Evolutionary conservation across 2,329 filamentous ascomycete genomes (phyloP).

Genomic region (Onygena corvina): DNA sequence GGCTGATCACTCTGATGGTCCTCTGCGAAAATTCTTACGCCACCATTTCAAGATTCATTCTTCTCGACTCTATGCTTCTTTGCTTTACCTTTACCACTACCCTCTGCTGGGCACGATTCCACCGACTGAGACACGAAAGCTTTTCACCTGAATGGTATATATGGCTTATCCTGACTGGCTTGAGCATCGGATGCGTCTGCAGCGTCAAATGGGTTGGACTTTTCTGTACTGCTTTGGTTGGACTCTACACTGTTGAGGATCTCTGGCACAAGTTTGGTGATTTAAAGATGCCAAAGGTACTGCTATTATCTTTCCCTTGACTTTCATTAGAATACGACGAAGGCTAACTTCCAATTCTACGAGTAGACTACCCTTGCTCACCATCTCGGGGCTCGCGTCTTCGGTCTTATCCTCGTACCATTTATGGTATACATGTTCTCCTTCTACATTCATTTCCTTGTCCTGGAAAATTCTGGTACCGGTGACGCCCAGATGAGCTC

Average conservation of each 20-base stretch:
- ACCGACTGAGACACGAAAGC: slow-evolving; percentile 70
- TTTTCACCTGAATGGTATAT: slow-evolving; percentile 88
- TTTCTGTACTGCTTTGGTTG: slow-evolving; percentile 89
- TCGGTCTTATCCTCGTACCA: slow-evolving; percentile 80
- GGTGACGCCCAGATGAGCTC: slow-evolving; percentile 99
- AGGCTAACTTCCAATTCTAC: neutral
- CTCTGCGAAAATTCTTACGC: slow-evolving; percentile 99
- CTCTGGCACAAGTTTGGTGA: slow-evolving; percentile 98
- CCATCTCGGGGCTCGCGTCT: slow-evolving; percentile 66
- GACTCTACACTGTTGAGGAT: slow-evolving; percentile 90
- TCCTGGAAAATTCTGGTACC: slow-evolving; percentile 84
- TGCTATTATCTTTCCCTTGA: neutral
- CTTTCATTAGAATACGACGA: neutral
- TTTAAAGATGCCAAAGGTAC: slow-evolving; percentile 72
- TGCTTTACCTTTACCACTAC: slow-evolving; percentile 98
- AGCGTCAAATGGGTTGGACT: slow-evolving; percentile 98
- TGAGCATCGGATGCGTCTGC: slow-evolving; percentile 95
- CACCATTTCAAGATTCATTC: slow-evolving; percentile 94
- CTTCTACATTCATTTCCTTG: slow-evolving; percentile 87
- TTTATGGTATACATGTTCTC: slow-evolving; percentile 88
- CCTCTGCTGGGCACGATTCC: slow-evolving; percentile 95
- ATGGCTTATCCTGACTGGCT: slow-evolving; percentile 84
- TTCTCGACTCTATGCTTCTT: slow-evolving; percentile 95
- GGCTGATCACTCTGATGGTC: slow-evolving; percentile 93
- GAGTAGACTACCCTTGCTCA: slow-evolving; percentile 47